Conservation (phyloP, 345 rosid species). For the Sonneratia alba region DNA sequence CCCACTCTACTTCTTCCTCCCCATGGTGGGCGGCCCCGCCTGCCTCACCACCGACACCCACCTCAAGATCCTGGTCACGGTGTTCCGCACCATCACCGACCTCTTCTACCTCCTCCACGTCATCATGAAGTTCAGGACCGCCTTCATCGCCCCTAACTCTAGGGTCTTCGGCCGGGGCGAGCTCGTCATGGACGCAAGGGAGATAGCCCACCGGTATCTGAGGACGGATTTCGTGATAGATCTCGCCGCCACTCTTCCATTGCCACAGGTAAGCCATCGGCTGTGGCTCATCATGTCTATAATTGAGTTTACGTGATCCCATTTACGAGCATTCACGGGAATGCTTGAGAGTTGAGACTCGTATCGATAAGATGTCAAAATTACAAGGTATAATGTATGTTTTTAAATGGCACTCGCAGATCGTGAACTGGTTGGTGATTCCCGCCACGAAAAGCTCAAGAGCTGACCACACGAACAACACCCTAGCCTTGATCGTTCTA, state of each 20-base stretch:
- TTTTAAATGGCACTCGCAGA: constrained; percentile 26
- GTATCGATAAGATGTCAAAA: not conserved
- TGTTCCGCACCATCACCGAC: constrained; percentile 59
- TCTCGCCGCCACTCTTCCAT: constrained; percentile 70
- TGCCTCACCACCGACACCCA: constrained; percentile 41
- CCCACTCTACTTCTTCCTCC: constrained; percentile 72
- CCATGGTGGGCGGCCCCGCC: constrained; percentile 43
- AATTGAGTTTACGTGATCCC: not conserved
- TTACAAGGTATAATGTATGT: not conserved
- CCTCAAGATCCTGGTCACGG: constrained; percentile 48
- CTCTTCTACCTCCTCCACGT: constrained; percentile 56
- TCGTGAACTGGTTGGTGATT: constrained; percentile 60
- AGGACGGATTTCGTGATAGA: constrained; percentile 63
- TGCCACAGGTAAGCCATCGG: constrained; percentile 48
- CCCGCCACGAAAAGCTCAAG: constrained; percentile 41
- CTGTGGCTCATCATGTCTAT: no score
- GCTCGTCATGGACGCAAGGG: constrained; percentile 68
- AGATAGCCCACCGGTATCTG: constrained; percentile 60
- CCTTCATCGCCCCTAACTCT: constrained; percentile 64
- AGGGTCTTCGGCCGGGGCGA: constrained; percentile 81
- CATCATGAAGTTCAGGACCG: constrained; percentile 72
- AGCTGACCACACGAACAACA: constrained; percentile 58
- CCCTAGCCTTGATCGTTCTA: constrained; percentile 59
- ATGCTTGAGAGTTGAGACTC: not conserved
- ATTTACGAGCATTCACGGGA: not conserved